Percentiles rank a stretch among this genome's conserved stretches.
phyloP scores from a whole-genome alignment of 2,329 filamentous ascomycete genomes.

The Graphilbum fragrans region DNA sequence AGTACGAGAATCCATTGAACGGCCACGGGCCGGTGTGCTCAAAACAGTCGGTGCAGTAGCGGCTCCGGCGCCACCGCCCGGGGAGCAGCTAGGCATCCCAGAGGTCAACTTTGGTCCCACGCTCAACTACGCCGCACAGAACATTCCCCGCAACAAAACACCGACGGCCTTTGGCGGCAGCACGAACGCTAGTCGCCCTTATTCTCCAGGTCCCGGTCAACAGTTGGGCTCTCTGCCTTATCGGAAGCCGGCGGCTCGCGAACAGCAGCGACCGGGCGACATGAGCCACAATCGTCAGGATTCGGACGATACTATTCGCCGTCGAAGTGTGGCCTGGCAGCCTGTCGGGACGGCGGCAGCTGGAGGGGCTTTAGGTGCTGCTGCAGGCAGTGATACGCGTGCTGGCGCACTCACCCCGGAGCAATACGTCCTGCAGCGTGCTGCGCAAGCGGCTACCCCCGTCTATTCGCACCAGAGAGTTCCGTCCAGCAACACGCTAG shows the following conservation, averaged over 20 bases:
- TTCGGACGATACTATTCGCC: conserved; percentile 41
- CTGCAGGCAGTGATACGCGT: conserved; percentile 31
- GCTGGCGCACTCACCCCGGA: conserved; percentile 51
- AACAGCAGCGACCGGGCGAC: conserved; percentile 14
- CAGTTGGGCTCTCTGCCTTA: neutral
- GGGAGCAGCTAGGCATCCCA: conserved; percentile 46
- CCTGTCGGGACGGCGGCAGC: no score
- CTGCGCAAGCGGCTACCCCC: conserved; percentile 38
- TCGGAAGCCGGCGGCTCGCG: conserved; percentile 10
- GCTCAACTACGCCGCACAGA: conserved; percentile 43
- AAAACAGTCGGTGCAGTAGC: conserved; percentile 58
- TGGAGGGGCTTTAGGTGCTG: conserved; percentile 39
- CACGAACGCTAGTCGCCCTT: neutral
- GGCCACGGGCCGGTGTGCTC: conserved; percentile 65
- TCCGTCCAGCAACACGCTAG: conserved; percentile 38
- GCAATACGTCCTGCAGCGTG: conserved; percentile 73
- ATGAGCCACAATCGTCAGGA: conserved; percentile 30
- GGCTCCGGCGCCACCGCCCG: neutral
- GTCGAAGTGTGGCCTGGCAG: conserved; percentile 63
- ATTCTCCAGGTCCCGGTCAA: neutral
- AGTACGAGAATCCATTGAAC: conserved; percentile 43
- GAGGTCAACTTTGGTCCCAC: conserved; percentile 80
- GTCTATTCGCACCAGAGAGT: conserved; percentile 48
- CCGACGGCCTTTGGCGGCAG: conserved; percentile 5
- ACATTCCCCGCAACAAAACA: conserved; percentile 20